Evolutionary conservation across 371 early-diverging fungal genomes (phyloP).

Genomic region (Capillidium heterosporum): DNA sequence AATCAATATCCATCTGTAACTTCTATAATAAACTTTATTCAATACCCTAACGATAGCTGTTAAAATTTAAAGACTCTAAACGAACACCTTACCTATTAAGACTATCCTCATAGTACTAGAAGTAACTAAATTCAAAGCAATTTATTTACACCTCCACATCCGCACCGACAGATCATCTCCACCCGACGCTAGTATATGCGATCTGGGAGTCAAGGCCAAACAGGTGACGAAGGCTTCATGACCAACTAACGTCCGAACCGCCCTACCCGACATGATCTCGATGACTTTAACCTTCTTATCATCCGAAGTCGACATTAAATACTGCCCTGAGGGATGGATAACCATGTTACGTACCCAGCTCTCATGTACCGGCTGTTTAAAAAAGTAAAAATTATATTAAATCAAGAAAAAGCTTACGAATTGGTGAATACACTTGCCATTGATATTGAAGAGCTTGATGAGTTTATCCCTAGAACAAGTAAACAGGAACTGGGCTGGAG

Average conservation of each 20-base stretch:
- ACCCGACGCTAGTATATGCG: constrained; percentile 62
- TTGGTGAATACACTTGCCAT: constrained; percentile 52
- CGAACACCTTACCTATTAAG: no score
- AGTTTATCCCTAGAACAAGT: constrained; percentile 83
- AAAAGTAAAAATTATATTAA: neutral
- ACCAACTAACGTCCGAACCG: constrained; percentile 61
- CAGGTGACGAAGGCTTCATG: constrained; percentile 83
- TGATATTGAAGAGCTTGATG: constrained; percentile 66
- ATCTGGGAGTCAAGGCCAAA: constrained; percentile 34
- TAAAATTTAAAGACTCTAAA: no score
- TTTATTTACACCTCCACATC: constrained; percentile 31
- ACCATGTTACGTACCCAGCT: constrained; percentile 83
- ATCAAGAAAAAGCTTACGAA: constrained; percentile 21
- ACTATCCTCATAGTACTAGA: neutral
- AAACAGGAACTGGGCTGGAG: constrained; percentile 48
- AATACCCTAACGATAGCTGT: no score
- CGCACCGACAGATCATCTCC: constrained; percentile 59
- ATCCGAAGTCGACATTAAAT: constrained; percentile 59
- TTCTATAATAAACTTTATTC: no score
- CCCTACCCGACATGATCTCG: constrained; percentile 71
- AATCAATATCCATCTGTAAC: no score
- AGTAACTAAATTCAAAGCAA: no score
- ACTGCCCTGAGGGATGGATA: constrained; percentile 64
- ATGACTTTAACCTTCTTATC: constrained; percentile 77
- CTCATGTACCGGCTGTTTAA: constrained; percentile 64